phyloP scores from a whole-genome alignment of 768 basidiomycete genomes.

The Tubosaeta brunneosetosa region DNA sequence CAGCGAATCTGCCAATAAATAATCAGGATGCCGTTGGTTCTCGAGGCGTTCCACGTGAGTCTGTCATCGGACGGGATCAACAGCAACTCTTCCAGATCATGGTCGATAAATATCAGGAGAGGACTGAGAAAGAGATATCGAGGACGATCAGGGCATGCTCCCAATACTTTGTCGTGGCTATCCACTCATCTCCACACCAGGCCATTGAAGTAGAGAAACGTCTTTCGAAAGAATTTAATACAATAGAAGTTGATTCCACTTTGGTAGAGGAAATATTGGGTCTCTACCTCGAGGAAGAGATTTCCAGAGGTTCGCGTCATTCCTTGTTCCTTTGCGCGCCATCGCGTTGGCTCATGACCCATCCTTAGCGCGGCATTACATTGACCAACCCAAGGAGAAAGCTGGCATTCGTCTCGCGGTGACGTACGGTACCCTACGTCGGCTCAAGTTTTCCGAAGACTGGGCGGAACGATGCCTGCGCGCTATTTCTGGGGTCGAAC shows the following conservation, averaged over 20 bases:
- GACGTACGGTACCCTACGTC: slow-evolving; percentile 74
- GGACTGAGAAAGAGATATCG: slow-evolving; percentile 79
- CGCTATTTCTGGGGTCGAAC: slow-evolving; percentile 57
- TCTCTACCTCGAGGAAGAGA: slow-evolving; percentile 38
- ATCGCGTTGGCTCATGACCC: background rate
- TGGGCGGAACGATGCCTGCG: slow-evolving; percentile 69
- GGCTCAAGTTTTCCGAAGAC: slow-evolving; percentile 69
- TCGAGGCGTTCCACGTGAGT: slow-evolving; percentile 16
- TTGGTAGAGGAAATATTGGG: slow-evolving; percentile 58
- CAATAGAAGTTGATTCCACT: slow-evolving; percentile 55
- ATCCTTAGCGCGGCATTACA: slow-evolving; percentile 5
- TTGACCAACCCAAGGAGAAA: slow-evolving; percentile 69
- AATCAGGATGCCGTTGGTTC: background rate
- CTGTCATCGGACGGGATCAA: slow-evolving; percentile 38
- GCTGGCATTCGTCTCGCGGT: slow-evolving; percentile 63
- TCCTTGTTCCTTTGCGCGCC: background rate
- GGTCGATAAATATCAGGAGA: slow-evolving; percentile 82
- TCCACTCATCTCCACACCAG: slow-evolving; percentile 25
- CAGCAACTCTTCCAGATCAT: slow-evolving; percentile 62
- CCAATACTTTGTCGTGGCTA: background rate
- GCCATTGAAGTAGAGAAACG: slow-evolving; percentile 79
- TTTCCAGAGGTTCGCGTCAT: slow-evolving; percentile 25
- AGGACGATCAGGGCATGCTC: slow-evolving; percentile 61
- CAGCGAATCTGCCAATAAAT: slow-evolving; percentile 3
- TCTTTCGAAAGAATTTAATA: slow-evolving; percentile 56